Base-by-base conservation (phyloP, 2,329 filamentous ascomycete genomes). In the Graphilbum sp. region DNA sequence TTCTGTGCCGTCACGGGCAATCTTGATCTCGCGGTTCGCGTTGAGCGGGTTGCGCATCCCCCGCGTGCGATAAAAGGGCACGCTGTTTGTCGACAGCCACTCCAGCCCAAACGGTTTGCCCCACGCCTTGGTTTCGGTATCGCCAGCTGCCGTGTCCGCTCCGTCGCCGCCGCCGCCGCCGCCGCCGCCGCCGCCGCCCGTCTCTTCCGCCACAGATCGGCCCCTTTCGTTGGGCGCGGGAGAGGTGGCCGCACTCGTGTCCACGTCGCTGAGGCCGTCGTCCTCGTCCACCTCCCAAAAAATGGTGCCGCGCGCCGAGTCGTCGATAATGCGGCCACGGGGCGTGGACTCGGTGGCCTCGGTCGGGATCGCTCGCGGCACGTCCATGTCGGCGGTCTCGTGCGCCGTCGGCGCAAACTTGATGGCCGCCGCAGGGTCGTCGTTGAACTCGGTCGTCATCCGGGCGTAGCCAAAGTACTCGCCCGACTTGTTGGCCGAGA, bases 401-500 rank as follows among this genome's bases (percentile, higher is more conserved):
- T 80, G 75, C 8, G 67, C 63, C 46, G 75, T 74, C 1, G 75
- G 75, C 5, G 75, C 74, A 55, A 84, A 79, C 50, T 80, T 68
- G 35, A 82, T 73, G 1, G 75, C 72, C 1, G 77, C 72, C 0
- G 68, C 67, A 11, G 79, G 75, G 47, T 93, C 81, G 39, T 87
- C 72, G 47, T 80, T 77, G 50, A 95, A 93, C 4, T 75, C 64
- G 18, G 88, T 94, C 10, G 67, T 63, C 88, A 96, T 96, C 29
- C 81, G 75, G 17, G 87, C 88, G 52, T 93, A 95, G 17, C 88
- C 88, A 58, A 90, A 95, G 53, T 95, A 96, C 56, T 95, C 88
- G 12, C 88, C 88, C 0, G 88, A 95, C 52, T 95, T 95, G 57
- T 96, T 96, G 12, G 88, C 88, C 1, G 88, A 96, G 55, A 96